Evolutionary conservation across 2,329 filamentous ascomycete genomes (phyloP).

Genomic region (Aspergillus pseudoterreus): DNA sequence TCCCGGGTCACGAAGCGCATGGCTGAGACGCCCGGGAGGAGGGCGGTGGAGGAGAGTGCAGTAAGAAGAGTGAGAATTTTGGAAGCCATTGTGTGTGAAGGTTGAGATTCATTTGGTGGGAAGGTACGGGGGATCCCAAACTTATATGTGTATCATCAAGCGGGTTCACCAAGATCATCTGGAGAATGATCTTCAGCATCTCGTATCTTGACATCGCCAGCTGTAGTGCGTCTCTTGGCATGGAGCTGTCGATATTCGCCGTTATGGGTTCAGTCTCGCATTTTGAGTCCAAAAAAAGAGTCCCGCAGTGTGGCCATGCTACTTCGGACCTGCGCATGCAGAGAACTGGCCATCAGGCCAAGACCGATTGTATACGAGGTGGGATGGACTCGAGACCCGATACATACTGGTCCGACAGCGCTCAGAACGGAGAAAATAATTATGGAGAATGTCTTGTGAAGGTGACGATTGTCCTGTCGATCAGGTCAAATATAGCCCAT

Average conservation of each 20-base stretch:
- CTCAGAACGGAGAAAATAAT: not conserved
- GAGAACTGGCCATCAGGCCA: not conserved
- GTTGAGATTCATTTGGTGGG: not conserved
- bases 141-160: not conserved
- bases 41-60: not conserved
- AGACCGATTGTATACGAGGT: not conserved
- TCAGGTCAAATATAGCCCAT: not conserved
- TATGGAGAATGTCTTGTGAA: not conserved
- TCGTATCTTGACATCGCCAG: not conserved
- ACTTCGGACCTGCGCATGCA: not conserved
- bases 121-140: not conserved
- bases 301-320: not conserved
- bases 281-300: not conserved
- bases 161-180: not conserved
- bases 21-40: not conserved
- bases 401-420: not conserved
- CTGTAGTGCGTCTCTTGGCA: not conserved
- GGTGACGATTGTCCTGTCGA: not conserved
- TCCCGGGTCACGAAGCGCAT: slow-evolving; percentile 9
- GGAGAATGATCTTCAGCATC: not conserved
- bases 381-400: not conserved
- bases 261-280: not conserved
- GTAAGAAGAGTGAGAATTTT: slow-evolving; percentile 20
- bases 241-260: not conserved
- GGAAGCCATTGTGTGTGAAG: not conserved